Base-by-base conservation (phyloP, 2,329 filamentous ascomycete genomes). In the Plectosphaerella cucumerina region DNA sequence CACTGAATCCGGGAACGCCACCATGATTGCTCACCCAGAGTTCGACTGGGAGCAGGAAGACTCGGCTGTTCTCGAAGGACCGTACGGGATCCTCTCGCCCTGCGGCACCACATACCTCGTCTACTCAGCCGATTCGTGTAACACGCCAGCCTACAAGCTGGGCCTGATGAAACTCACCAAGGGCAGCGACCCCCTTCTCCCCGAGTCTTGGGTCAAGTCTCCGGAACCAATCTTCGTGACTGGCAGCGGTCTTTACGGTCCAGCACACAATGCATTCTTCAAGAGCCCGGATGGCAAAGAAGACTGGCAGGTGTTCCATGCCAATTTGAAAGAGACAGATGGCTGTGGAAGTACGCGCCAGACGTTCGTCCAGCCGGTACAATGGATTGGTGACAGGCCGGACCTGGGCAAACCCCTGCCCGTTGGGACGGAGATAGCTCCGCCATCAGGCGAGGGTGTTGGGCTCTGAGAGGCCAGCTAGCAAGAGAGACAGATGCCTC, bases 191-290 rank as follows among this genome's bases (percentile, higher is more conserved):
- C 56, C 56, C 3, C 20, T 52, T 44, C 48, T 49, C 5, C 39
- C 55, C 6, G 35, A 15, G 3, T 51, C 56, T 2, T 58, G 55
- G 56, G 49, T 31, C 31, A 57, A 58, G 50, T 50, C 53, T 5
- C 45, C 47, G 15, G 51, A 53, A 44, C 53, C 53, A 20, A 42
- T 57, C 17, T 41, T 58, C 15, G 22, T 37, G 20, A 57, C 53
- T n/a, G 50, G 45, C 17, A 53, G 54, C 31, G 56, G 53, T 6
- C 44, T 56, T 18, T 57, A 57, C 47, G 56, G 55, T 10, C 51
- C 56, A 6, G 56, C 44, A 15, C 56, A 58, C 48, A 57, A 58
- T 47, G 53, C 47, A 33, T 58, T 58, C 52, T 58, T 58, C 53
- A 56, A 58, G 49, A 57, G 53, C 42, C 56, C 56, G 10, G 56